Base-by-base conservation (phyloP, 345 rosid species). In the Moricandia arvensis region DNA sequence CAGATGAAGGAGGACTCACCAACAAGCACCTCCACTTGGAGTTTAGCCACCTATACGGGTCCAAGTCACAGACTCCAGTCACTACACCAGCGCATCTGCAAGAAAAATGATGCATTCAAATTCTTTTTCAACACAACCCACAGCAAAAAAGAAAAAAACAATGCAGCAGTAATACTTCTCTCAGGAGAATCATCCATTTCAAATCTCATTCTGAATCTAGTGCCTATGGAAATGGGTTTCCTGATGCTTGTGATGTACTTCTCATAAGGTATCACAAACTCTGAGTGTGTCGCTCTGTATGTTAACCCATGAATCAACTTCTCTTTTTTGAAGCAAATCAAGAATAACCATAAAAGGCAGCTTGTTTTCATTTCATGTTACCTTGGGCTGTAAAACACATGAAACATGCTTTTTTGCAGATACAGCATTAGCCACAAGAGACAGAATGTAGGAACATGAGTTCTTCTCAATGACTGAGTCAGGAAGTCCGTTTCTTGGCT, bases 21-120 rank as follows among this genome's bases (percentile, higher is more conserved):
- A 78, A 81, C 68, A 93, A 76, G 85, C 92, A 91, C 75, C 93
- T 88, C 98, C 98, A 93, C 82, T 89, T 91, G 31, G 98, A 93
- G 75, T 85, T 87, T 33, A 93, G 92, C 98, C 98, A 93, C 73
- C 87, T 80, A 77, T 84, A 86, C 2, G 91, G 91, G 82, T 93
- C 96, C 80, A 85, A 72, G 83, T 89, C 96, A 63, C 86, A 71
- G 8, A 85, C 78, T 66, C 93, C 91, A 35, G 81, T 85, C 64
- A 91, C 93, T 10, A 87, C 86, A 66, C 98, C 98, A 61, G 82
- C 83, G 63, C 82, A 85, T 82, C 92, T 93, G 85, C 78, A 80
- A 74, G 59, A 62, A 71, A 2, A 33, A 33, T n/a, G n/a, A n/a
- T n/a, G n/a, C n/a, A n/a, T n/a, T n/a, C n/a, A 5, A 63, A 5